Evolutionary conservation across 2,329 filamentous ascomycete species (phyloP).

Genomic region (Aspergillus alliaceus): DNA sequence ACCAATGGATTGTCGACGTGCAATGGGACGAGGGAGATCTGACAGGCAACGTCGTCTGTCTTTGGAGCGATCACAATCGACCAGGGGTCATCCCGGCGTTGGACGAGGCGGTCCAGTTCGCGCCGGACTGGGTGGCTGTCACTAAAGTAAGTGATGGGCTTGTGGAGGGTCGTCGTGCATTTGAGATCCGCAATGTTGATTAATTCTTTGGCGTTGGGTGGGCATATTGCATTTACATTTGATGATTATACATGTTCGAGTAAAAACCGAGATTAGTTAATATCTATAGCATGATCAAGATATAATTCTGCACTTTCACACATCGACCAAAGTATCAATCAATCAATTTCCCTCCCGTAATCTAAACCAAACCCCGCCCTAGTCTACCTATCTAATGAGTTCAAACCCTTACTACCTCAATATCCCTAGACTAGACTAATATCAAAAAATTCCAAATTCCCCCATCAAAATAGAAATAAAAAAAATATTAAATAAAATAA

Average conservation of each 20-base stretch:
- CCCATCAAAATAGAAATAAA: neutral
- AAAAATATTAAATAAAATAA: neutral
- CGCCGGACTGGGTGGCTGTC: conserved; percentile 76
- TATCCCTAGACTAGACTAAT: too few species aligned
- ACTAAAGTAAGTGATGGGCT: conserved; percentile 76
- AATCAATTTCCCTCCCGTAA: too few species aligned
- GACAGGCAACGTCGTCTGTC: conserved; percentile 69
- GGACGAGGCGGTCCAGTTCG: conserved; percentile 74
- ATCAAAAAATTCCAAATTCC: too few species aligned
- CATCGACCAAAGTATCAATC: too few species aligned
- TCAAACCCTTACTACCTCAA: too few species aligned
- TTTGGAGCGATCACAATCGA: conserved; percentile 84
- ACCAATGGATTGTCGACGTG: conserved; percentile 56
- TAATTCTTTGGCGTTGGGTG: neutral
- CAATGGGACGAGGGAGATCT: conserved; percentile 41
- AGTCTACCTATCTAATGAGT: too few species aligned
- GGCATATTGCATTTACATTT: too few species aligned
- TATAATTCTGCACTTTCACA: too few species aligned
- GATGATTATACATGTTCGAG: too few species aligned
- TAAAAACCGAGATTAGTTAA: too few species aligned
- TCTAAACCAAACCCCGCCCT: too few species aligned
- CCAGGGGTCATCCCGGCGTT: conserved; percentile 74
- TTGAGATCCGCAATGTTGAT: conserved; percentile 45
- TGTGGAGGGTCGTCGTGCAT: conserved; percentile 75
- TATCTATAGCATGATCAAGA: too few species aligned